Percentiles rank a stretch among this genome's conserved stretches.
Evolutionary conservation across 176 grass and related monocot genomes (phyloP).

Genomic region (Rhynchospora breviuscula): DNA sequence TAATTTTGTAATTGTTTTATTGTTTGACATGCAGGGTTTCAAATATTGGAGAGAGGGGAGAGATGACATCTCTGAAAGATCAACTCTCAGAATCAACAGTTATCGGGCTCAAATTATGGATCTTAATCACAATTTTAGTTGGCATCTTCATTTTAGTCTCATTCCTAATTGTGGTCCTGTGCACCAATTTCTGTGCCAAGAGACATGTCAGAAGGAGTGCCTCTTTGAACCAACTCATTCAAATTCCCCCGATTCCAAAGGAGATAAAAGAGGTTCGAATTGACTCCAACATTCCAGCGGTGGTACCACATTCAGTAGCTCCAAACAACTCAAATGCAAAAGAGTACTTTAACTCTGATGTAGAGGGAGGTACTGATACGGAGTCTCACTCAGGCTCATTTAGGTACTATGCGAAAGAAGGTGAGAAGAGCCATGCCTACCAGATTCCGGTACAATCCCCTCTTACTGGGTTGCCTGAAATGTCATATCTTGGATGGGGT

Average conservation of each 20-base stretch:
- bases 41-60: conserved; percentile 24
- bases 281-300: conserved; percentile 34
- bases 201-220: conserved; percentile 55
- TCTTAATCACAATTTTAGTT: conserved; percentile 68
- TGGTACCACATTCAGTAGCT: conserved; percentile 45
- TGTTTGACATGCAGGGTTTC: conserved; percentile 42
- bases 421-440: conserved; percentile 30
- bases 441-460: conserved; percentile 46
- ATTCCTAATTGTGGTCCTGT: conserved; percentile 58
- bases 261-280: conserved; percentile 76
- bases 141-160: conserved; percentile 61
- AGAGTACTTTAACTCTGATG: conserved; percentile 50
- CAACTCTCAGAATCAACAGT: conserved; percentile 65
- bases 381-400: conserved; percentile 96
- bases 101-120: conserved; percentile 92
- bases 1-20: conserved; percentile 17
- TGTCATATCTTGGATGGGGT: conserved; percentile 97
- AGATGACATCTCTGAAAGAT: conserved; percentile 61
- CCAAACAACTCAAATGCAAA: conserved; percentile 49
- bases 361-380: conserved; percentile 58
- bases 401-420: conserved; percentile 44
- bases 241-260: conserved; percentile 70
- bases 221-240: conserved; percentile 45
- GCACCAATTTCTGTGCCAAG: conserved; percentile 58
- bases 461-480: conserved; percentile 64